Evolutionary conservation across 192 early-diverging fungal species (phyloP).

Genomic region (Physocladia obscura): DNA sequence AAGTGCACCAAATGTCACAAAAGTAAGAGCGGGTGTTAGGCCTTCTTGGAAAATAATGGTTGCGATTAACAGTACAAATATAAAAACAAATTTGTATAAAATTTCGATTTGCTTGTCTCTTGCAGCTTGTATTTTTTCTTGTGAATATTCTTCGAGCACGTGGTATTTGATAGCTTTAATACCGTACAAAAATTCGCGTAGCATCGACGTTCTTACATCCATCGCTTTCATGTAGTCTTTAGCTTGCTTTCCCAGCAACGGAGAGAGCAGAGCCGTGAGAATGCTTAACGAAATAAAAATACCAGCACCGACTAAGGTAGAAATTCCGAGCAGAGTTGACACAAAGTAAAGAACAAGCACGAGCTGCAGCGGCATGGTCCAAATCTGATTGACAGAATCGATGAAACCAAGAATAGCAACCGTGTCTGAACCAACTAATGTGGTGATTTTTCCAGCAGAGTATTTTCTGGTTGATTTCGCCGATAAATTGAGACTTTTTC

Average conservation of each 20-base stretch:
- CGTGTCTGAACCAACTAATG: neutral
- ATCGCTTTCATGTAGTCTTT: neutral
- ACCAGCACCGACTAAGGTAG: neutral
- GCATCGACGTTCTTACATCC: neutral
- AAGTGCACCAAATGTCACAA: slow-evolving; percentile 24
- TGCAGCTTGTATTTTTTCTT: neutral
- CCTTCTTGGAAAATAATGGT: neutral
- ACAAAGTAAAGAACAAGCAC: slow-evolving; percentile 2
- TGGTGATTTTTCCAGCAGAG: slow-evolving; percentile 11
- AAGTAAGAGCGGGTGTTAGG: slow-evolving; percentile 16
- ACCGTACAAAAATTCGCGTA: slow-evolving; percentile 5
- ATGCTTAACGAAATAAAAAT: neutral
- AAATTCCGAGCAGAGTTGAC: neutral
- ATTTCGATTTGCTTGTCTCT: slow-evolving; percentile 12
- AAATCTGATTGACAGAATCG: neutral
- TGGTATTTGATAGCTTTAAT: slow-evolving; percentile 23
- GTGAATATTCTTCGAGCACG: neutral
- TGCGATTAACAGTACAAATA: neutral
- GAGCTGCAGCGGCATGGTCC: slow-evolving; percentile 14
- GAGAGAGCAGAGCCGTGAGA: neutral
- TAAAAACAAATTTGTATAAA: neutral
- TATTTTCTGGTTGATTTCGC: neutral
- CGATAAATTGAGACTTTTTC: neutral
- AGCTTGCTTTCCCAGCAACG: neutral
- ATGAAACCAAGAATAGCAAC: neutral